phyloP scores from a whole-genome alignment of 148 eudicot species.

The Vaccinium corymbosum region DNA sequence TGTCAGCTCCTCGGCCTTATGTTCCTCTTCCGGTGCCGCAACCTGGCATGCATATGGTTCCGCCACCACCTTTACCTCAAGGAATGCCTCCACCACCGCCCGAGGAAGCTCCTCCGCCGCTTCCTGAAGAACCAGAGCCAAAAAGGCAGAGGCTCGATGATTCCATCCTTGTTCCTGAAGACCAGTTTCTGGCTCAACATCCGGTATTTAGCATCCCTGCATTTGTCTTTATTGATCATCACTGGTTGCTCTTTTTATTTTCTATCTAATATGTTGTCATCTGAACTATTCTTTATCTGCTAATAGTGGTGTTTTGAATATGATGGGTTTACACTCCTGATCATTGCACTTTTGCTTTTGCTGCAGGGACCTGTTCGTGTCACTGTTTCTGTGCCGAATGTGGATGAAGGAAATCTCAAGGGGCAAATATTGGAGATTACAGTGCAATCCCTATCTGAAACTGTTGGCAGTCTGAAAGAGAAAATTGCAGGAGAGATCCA shows the following conservation, averaged over 20 bases:
- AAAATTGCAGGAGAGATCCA: constrained; percentile 62
- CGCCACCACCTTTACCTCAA: constrained; percentile 54
- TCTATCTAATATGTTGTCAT: neutral
- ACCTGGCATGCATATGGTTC: constrained; percentile 48
- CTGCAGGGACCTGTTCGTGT: constrained; percentile 60
- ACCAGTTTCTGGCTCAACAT: constrained; percentile 65
- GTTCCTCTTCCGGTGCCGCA: constrained; percentile 29
- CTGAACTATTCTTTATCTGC: constrained; percentile 1
- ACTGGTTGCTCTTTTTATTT: neutral
- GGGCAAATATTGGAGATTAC: constrained; percentile 58
- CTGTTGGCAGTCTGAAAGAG: constrained; percentile 63
- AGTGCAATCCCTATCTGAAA: constrained; percentile 54
- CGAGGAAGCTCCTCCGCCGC: constrained; percentile 67
- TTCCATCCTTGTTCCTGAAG: constrained; percentile 50
- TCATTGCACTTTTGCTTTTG: neutral
- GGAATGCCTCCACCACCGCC: constrained; percentile 68
- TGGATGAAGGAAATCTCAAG: constrained; percentile 64
- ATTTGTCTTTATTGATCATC: constrained; percentile 3
- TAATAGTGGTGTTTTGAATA: neutral
- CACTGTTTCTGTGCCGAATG: constrained; percentile 50
- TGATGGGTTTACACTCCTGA: neutral
- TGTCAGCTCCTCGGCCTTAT: constrained; percentile 46
- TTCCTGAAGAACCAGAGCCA: constrained; percentile 72
- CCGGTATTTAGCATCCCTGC: constrained; percentile 33
- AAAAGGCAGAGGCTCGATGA: constrained; percentile 66